Percentiles rank a stretch among this genome's conserved stretches.
These are phyloP conservation scores for Neofusicoccum laricinum DNA, from an alignment of 2,329 filamentous ascomycete genomes.

Conservation along the genomic window DNA sequence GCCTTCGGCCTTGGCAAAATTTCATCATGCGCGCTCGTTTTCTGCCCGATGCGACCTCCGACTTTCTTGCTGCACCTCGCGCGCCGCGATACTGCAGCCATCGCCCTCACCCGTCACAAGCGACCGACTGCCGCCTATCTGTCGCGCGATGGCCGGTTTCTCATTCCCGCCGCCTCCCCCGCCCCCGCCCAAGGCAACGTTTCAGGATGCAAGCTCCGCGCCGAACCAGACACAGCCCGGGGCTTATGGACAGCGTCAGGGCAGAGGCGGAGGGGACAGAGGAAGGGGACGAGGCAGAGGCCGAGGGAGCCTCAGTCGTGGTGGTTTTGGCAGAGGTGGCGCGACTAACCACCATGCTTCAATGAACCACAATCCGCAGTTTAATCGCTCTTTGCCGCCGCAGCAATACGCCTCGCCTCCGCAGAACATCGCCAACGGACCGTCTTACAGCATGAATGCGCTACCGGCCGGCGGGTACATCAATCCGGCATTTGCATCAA, in stretches of 20 bases:
- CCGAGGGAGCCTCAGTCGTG: conserved; percentile 21
- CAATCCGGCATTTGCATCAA: conserved; percentile 20
- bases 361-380: not conserved
- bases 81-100: not conserved
- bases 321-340: conserved; percentile 3
- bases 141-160: conserved; percentile 24
- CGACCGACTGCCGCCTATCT: not conserved
- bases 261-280: conserved; percentile 15
- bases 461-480: conserved; percentile 17
- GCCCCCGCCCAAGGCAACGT: conserved; percentile 33
- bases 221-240: conserved; percentile 26
- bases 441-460: not conserved
- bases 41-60: not conserved
- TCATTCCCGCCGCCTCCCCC: conserved; percentile 51
- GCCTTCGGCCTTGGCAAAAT: conserved; percentile 14
- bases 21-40: conserved; percentile 5
- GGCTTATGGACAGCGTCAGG: not conserved
- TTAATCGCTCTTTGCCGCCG: not conserved
- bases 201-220: conserved; percentile 26
- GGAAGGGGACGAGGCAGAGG: conserved; percentile 31
- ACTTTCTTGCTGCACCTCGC: not conserved
- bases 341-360: not conserved
- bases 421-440: not conserved
- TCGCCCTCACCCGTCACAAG: not conserved
- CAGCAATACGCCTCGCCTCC: not conserved